Evolutionary conservation across 306 rosid species (phyloP).

Genomic region (Prunus campanulata): DNA sequence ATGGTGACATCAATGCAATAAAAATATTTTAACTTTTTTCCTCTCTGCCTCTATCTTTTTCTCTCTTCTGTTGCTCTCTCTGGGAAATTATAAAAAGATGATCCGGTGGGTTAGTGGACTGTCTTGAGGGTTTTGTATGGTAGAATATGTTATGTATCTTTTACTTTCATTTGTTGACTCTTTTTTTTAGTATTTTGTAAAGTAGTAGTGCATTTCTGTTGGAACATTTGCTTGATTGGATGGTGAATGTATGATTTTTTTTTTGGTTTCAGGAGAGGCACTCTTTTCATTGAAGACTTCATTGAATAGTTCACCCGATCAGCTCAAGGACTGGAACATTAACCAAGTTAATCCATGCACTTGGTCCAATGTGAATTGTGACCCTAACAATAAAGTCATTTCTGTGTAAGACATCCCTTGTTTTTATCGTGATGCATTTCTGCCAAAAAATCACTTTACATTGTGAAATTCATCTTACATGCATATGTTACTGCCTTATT

Average conservation of each 20-base stretch:
- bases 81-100: background rate
- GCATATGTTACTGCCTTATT: constrained; percentile 11
- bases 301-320: constrained; percentile 58
- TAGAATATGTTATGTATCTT: background rate
- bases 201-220: constrained; percentile 8
- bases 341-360: constrained; percentile 96
- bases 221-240: constrained; percentile 14
- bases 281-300: constrained; percentile 55
- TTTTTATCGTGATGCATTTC: background rate
- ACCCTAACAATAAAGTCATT: constrained; percentile 40
- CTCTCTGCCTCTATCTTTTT: background rate
- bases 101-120: background rate
- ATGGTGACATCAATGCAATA: background rate
- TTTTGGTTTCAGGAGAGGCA: constrained; percentile 73
- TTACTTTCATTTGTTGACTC: background rate
- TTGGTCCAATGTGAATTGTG: constrained; percentile 82
- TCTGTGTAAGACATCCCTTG: constrained; percentile 66
- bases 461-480: constrained; percentile 12
- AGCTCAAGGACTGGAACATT: constrained; percentile 82
- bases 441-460: constrained; percentile 9
- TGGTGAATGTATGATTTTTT: constrained; percentile 23
- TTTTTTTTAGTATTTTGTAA: constrained; percentile 15
- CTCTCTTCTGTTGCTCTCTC: background rate
- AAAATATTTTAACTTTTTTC: background rate
- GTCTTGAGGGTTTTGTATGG: background rate